These are phyloP conservation scores for Dendrobium huoshanense DNA, from an alignment of 106 monocot species.

Conservation along the genomic window DNA sequence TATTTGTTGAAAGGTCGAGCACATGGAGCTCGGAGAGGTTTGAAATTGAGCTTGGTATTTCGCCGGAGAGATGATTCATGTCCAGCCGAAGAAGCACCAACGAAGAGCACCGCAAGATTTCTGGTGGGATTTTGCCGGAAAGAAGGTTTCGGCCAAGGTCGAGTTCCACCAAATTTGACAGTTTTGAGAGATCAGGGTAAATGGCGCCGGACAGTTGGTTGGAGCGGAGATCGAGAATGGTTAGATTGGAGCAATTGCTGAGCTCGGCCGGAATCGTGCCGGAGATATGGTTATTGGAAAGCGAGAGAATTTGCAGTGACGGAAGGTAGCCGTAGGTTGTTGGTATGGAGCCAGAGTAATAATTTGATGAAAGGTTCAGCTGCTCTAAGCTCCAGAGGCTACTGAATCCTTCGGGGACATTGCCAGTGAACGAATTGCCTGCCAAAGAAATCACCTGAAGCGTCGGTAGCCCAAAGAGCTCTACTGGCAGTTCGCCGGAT, in stretches of 20 bases:
- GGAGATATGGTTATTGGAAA: conserved; percentile 3
- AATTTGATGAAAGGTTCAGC: conserved; percentile 11
- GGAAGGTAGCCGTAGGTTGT: conserved; percentile 4
- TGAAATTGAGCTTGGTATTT: conserved; percentile 17
- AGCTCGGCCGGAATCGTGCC: conserved; percentile 3
- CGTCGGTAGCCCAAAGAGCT: conserved; percentile 2
- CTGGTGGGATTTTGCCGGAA: conserved; percentile 32
- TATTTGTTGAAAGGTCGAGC: conserved; percentile 48
- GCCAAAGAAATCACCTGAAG: neutral
- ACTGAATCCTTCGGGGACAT: conserved; percentile 9
- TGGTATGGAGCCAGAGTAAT: neutral
- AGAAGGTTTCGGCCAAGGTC: conserved; percentile 54
- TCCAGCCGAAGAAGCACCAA: conserved; percentile 31
- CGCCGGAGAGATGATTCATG: conserved; percentile 41
- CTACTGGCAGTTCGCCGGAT: neutral
- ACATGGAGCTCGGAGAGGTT: conserved; percentile 30
- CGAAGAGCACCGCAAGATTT: conserved; percentile 16
- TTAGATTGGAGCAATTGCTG: conserved; percentile 13
- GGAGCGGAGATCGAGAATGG: conserved; percentile 38
- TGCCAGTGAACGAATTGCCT: neutral
- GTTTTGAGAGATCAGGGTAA: conserved; percentile 32
- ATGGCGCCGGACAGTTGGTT: conserved; percentile 40
- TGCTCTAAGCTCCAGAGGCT: conserved; percentile 7
- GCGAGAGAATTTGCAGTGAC: conserved; percentile 1
- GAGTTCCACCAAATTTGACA: conserved; percentile 39